phyloP scores from a whole-genome alignment of 306 rosid genomes.

The Psophocarpus tetragonolobus region DNA sequence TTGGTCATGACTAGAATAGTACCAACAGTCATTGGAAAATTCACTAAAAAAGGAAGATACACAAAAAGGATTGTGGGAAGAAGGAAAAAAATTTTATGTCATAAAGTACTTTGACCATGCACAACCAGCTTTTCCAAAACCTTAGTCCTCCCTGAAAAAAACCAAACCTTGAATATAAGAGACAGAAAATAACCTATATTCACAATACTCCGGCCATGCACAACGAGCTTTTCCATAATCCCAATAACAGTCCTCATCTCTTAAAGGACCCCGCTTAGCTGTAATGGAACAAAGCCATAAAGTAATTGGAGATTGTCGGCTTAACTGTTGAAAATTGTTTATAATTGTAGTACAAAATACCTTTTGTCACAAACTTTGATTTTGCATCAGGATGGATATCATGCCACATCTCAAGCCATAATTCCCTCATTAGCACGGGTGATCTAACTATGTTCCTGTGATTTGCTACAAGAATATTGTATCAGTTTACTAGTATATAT shows the following conservation, averaged over 20 bases:
- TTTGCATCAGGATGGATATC: conserved; percentile 84
- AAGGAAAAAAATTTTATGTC: too few relatives aligned
- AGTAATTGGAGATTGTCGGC: conserved; percentile 35
- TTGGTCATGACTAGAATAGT: too few relatives aligned
- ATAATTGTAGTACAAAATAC: conserved; percentile 40
- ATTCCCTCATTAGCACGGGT: conserved; percentile 91
- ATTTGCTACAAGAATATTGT: conserved; percentile 68
- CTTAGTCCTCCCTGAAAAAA: conserved; percentile 8
- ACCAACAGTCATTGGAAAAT: too few relatives aligned
- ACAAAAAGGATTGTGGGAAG: too few relatives aligned
- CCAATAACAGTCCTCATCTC: conserved; percentile 97
- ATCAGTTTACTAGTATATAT: conserved; percentile 41
- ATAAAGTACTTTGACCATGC: too few relatives aligned
- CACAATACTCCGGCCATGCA: conserved; percentile 95
- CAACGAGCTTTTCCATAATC: conserved; percentile 99
- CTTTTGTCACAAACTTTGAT: conserved; percentile 82
- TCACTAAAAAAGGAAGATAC: too few relatives aligned
- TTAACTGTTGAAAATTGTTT: conserved; percentile 25
- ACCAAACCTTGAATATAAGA: background rate
- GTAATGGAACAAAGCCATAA: conserved; percentile 30
- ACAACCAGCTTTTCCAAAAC: background rate
- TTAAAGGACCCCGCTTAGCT: conserved; percentile 98
- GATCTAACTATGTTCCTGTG: conserved; percentile 98
- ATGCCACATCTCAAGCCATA: conserved; percentile 99
- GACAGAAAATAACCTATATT: conserved; percentile 72